These are phyloP conservation scores for Claviceps monticola DNA, from an alignment of 2,329 filamentous ascomycete species.

Conservation along the genomic window DNA sequence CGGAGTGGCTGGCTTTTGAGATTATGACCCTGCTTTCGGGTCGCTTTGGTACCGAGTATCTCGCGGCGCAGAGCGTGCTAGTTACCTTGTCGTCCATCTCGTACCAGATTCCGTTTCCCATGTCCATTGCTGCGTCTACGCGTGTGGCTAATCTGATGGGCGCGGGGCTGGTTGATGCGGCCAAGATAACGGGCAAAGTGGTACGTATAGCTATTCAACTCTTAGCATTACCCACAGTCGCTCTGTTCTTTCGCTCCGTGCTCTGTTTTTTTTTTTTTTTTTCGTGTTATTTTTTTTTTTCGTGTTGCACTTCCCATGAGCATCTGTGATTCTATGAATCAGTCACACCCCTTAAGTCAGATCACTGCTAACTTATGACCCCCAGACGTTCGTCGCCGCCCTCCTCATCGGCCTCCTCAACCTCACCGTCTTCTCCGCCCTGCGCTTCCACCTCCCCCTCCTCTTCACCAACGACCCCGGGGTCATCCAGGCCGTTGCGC, in stretches of 20 bases:
- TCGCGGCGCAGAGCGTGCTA: constrained; percentile 81
- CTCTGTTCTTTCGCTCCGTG: too few species aligned
- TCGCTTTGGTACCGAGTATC: constrained; percentile 62
- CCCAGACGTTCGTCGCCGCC: constrained; percentile 45
- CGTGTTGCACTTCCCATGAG: too few species aligned
- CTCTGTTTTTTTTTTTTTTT: too few species aligned
- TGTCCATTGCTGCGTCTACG: constrained; percentile 78
- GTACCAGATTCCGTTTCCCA: constrained; percentile 85
- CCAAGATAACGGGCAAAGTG: constrained; percentile 68
- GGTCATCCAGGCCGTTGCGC: constrained; percentile 54
- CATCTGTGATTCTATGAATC: too few species aligned
- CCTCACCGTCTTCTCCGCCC: constrained; percentile 49
- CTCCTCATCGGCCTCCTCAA: constrained; percentile 68
- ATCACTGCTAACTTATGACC: not conserved
- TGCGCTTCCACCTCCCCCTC: constrained; percentile 60
- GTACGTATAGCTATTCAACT: constrained; percentile 24
- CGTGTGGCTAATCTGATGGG: constrained; percentile 87
- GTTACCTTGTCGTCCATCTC: constrained; percentile 65
- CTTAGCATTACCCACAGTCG: not conserved
- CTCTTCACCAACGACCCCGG: constrained; percentile 65
- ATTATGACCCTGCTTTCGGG: constrained; percentile 72
- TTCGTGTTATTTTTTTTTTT: too few species aligned
- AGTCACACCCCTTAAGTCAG: too few species aligned
- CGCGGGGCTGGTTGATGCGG: constrained; percentile 66
- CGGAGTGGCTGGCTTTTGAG: constrained; percentile 89